phyloP scores from a whole-genome alignment of 1,139 yeast genomes.

The Kodamaea sp. region DNA sequence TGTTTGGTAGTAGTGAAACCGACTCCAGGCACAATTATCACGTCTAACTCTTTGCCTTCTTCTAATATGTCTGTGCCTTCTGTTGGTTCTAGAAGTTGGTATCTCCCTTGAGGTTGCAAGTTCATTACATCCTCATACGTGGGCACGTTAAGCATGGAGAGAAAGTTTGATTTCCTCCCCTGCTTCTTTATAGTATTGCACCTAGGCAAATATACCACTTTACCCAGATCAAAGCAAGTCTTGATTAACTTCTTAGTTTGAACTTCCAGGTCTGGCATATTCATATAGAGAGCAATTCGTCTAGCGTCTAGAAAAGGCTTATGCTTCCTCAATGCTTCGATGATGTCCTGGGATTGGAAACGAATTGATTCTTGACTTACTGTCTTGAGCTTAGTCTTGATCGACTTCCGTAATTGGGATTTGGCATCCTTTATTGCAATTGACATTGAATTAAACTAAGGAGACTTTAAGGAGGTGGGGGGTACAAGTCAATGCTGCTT shows the following conservation, averaged over 20 bases:
- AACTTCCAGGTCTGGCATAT: constrained; percentile 64
- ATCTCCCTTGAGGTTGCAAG: constrained; percentile 69
- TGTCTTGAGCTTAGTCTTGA: constrained; percentile 10
- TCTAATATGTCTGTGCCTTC: constrained; percentile 37
- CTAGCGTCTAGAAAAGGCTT: constrained; percentile 45
- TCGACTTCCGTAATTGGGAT: constrained; percentile 9
- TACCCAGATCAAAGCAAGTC: constrained; percentile 47
- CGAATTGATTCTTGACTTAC: constrained; percentile 10
- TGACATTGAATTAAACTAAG: too few relatives aligned
- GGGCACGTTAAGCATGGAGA: constrained; percentile 58
- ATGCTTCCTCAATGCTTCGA: constrained; percentile 28
- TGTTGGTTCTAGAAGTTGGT: constrained; percentile 67
- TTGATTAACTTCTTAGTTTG: constrained; percentile 54
- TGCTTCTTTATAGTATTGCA: constrained; percentile 30
- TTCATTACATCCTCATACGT: constrained; percentile 41
- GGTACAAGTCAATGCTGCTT: too few relatives aligned
- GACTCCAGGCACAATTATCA: constrained; percentile 82
- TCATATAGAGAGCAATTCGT: constrained; percentile 64
- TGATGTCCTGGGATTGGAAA: constrained; percentile 20
- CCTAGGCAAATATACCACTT: constrained; percentile 52
- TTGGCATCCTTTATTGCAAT: constrained; percentile 11
- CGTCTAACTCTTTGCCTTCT: constrained; percentile 53
- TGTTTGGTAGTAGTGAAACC: constrained; percentile 61
- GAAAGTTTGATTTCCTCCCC: constrained; percentile 43
- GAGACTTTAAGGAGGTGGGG: too few relatives aligned